Conservation (phyloP, 257 asterid genomes). For the Solanum clarkiae region DNA sequence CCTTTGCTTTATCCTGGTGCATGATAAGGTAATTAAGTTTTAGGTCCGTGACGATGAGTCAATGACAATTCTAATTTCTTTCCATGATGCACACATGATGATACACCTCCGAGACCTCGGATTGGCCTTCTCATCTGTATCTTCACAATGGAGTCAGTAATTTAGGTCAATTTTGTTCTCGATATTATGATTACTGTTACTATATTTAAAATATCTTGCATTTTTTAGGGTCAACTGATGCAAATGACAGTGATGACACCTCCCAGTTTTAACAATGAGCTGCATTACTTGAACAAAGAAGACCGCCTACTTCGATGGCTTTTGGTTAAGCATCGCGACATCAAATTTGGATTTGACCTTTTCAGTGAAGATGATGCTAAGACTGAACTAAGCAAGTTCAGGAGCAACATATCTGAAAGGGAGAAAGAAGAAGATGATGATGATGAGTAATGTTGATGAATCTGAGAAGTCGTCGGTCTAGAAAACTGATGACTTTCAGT, state of each 20-base stretch:
- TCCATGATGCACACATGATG: neutral
- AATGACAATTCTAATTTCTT: neutral
- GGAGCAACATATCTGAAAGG: neutral
- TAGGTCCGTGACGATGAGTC: neutral
- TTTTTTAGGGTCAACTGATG: conserved; percentile 41
- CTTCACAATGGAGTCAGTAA: neutral
- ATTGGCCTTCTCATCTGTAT: neutral
- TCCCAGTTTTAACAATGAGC: conserved; percentile 62
- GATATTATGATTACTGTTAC: neutral
- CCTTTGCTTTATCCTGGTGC: neutral
- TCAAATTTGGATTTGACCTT: conserved; percentile 18
- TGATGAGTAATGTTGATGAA: neutral
- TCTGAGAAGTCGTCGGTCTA: neutral
- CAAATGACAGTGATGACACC: conserved; percentile 92
- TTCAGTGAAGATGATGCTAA: conserved; percentile 8
- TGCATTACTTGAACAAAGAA: conserved; percentile 70
- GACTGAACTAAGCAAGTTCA: neutral
- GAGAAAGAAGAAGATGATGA: neutral
- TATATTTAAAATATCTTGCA: neutral
- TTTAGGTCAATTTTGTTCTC: neutral
- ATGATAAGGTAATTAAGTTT: neutral
- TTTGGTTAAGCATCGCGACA: conserved; percentile 54
- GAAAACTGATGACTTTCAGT: neutral
- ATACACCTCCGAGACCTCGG: neutral
- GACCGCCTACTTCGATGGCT: conserved; percentile 85